Evolutionary conservation across 2,329 filamentous ascomycete genomes (phyloP).

Genomic region (Exophiala aquamarina): DNA sequence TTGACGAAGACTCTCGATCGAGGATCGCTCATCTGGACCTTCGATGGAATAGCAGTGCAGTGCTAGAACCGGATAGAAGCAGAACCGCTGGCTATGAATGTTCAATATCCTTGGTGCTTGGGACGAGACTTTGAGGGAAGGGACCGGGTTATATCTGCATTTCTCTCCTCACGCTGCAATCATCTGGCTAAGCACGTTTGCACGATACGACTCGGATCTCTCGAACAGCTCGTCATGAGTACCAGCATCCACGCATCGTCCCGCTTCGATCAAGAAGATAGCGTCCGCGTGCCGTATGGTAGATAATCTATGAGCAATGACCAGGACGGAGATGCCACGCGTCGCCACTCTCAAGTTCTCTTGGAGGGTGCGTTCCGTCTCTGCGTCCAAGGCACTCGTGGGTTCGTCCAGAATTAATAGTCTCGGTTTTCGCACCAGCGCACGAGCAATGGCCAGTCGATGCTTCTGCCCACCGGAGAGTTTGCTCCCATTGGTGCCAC

Average conservation of each 20-base stretch:
- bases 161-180: not conserved
- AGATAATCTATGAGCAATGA: slow-evolving; percentile 42
- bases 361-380: slow-evolving; percentile 51
- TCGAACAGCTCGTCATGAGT: slow-evolving; percentile 72
- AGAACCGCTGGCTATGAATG: too few species aligned
- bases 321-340: slow-evolving; percentile 38
- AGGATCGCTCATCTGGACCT: too few species aligned
- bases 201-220: slow-evolving; percentile 65
- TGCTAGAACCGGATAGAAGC: too few species aligned
- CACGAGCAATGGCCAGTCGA: slow-evolving; percentile 58
- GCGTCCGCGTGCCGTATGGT: slow-evolving; percentile 65
- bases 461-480: slow-evolving; percentile 61
- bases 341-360: slow-evolving; percentile 38
- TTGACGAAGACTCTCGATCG: too few species aligned
- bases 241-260: slow-evolving; percentile 78
- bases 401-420: slow-evolving; percentile 62
- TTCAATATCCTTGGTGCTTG: too few species aligned
- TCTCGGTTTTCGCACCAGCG: slow-evolving; percentile 54
- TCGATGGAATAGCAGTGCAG: too few species aligned
- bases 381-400: slow-evolving; percentile 59
- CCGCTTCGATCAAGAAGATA: slow-evolving; percentile 67
- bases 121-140: too few species aligned
- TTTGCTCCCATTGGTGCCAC: slow-evolving; percentile 54
- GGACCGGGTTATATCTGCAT: too few species aligned
- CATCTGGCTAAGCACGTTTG: slow-evolving; percentile 1